Evolutionary conservation across 306 rosid genomes (phyloP).

Genomic region (Arachis hypogaea): DNA sequence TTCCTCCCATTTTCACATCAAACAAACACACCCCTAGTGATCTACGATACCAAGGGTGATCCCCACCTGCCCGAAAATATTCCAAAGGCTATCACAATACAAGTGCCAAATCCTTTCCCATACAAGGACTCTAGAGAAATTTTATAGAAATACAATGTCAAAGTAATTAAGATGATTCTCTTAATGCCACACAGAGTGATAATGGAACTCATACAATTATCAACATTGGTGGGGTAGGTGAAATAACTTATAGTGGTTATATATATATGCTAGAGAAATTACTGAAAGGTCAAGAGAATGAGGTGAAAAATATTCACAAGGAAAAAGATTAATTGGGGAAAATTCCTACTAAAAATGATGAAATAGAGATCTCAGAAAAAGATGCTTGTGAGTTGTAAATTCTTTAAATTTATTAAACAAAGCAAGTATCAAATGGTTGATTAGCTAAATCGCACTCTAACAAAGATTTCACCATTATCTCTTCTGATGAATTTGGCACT

Average conservation of each 20-base stretch:
- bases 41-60: neutral
- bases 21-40: neutral
- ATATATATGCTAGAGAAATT: neutral
- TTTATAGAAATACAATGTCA: neutral
- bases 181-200: no score
- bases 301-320: neutral
- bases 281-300: neutral
- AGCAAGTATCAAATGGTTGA: neutral
- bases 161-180: neutral
- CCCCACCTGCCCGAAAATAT: neutral
- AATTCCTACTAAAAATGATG: neutral
- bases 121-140: neutral
- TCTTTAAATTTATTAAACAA: no score
- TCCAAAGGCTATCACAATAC: neutral
- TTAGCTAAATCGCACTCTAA: neutral
- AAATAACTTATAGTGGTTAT: neutral
- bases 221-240: neutral
- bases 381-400: neutral
- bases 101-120: neutral
- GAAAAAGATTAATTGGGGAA: neutral
- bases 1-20: no score
- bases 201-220: no score
- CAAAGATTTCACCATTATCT: neutral
- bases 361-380: neutral
- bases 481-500: no score